Percentiles rank a stretch among this genome's conserved stretches.
phyloP scores from a whole-genome alignment of 31 red algal genomes.

The Endocladia muricata region DNA sequence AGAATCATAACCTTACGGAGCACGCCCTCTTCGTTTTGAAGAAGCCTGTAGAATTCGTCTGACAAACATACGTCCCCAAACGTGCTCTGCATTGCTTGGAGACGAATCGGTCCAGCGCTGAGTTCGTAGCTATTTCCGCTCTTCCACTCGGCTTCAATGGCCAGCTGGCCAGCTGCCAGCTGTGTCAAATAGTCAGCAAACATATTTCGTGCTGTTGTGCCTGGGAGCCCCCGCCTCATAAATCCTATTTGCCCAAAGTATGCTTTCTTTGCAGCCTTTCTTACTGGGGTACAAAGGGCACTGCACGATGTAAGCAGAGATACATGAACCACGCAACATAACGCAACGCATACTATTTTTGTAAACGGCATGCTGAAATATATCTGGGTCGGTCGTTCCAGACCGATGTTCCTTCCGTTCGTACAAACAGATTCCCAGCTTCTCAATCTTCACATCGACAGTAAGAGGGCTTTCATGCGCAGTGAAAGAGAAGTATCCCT shows the following conservation, averaged over 20 bases:
- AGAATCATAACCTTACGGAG: neutral
- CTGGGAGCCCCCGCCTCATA: neutral
- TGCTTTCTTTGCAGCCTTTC: neutral
- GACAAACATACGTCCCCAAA: conserved; percentile 2
- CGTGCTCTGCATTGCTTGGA: neutral
- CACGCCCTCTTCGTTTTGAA: conserved; percentile 4
- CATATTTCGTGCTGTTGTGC: neutral
- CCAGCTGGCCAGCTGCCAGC: neutral
- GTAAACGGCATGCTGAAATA: too few species aligned
- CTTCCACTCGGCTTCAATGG: neutral
- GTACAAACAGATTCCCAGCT: too few species aligned
- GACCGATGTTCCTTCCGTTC: too few species aligned
- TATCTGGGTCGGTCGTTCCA: too few species aligned
- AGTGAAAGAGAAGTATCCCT: too few species aligned
- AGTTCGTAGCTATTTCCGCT: too few species aligned
- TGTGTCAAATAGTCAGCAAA: neutral
- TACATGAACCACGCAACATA: too few species aligned
- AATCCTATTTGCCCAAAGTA: neutral
- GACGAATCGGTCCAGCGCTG: too few species aligned
- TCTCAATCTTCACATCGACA: too few species aligned
- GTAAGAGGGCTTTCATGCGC: too few species aligned
- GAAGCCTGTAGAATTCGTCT: neutral
- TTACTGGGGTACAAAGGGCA: neutral
- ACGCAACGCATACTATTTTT: too few species aligned
- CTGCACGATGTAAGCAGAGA: too few species aligned